phyloP scores from a whole-genome alignment of 352 stramenopile species.

The Globisporangium middletonii region DNA sequence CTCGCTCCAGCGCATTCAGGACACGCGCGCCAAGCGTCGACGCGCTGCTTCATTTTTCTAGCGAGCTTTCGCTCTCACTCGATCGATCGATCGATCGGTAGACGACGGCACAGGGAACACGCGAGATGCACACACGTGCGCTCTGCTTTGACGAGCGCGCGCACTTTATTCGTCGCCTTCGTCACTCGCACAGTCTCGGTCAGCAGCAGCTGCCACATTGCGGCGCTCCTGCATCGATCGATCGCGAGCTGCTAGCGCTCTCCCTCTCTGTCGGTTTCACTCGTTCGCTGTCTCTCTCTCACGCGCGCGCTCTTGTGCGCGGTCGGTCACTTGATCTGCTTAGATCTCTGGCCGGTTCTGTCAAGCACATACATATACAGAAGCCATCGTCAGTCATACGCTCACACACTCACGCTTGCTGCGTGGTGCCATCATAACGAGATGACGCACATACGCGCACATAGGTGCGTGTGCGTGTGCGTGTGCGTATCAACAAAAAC shows the following conservation, averaged over 20 bases:
- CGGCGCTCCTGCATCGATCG: background rate
- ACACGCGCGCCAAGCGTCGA: conserved; percentile 38
- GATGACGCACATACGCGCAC: too few species aligned
- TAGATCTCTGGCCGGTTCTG: conserved; percentile 22
- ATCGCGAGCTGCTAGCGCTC: conserved; percentile 1
- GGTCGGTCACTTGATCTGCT: conserved; percentile 2
- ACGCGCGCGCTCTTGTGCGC: background rate
- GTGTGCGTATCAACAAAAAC: too few species aligned
- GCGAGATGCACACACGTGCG: conserved; percentile 10
- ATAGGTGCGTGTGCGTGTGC: too few species aligned
- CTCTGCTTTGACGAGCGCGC: conserved; percentile 12
- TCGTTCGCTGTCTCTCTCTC: background rate
- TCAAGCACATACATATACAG: conserved; percentile 8
- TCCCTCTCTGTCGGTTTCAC: background rate
- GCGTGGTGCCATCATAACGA: too few species aligned
- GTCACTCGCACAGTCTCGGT: conserved; percentile 4
- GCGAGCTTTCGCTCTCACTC: too few species aligned
- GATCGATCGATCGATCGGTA: too few species aligned
- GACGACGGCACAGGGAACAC: conserved; percentile 1
- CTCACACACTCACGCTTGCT: background rate
- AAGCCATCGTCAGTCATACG: background rate
- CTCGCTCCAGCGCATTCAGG: conserved; percentile 34
- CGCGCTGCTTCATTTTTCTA: conserved; percentile 6
- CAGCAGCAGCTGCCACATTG: conserved; percentile 8
- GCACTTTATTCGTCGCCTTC: conserved; percentile 11